Evolutionary conservation across 108 stramenopile species (phyloP), one percentile per base, ranked within the genome.

Genomic region (Skeletonema potamos): DNA sequence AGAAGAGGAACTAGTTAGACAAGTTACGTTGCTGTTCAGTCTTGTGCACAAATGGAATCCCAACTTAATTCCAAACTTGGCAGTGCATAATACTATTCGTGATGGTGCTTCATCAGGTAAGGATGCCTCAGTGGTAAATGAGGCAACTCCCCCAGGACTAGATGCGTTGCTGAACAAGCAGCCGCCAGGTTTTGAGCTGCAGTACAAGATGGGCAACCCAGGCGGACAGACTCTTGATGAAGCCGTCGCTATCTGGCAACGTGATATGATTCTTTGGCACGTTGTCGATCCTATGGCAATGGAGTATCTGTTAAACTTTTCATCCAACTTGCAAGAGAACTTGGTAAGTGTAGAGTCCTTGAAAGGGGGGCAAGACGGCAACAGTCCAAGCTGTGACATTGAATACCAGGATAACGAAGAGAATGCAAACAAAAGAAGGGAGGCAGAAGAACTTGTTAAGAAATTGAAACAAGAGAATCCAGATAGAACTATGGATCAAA

Each of bases 201-300:
- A 81, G 27, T 81, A 68, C 39, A 51, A 55, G 29, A 76, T 81
- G 75, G 79, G 79, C 11, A 81, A 81, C 41, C 68, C 79, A 7
- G 79, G 79, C 2, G 79, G 79, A 15, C 51, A 69, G n/a, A 62
- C 79, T 17, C 27, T 76, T 22, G 79, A 81, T 7, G 79, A 76
- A 44, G 79, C 79, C 4, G 70, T 64, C 28, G 58, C 75, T 1
- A 71, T 81, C 13, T 81, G 79, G 79, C 79, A 81, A 37, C 29
- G 75, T 13, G 79, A 81, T 72, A 71, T 81, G 74, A 71, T 81
- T 51, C 27, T 81, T 27, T 81, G 79, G 79, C 76, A 77, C 48
- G 74, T 72, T 0, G 57, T 61, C 24, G 74, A 81, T 58, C 74
- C 74, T 3, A 54, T 32, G 70, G 46, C 79, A 0, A 81, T 81